phyloP scores from a whole-genome alignment of 257 asterid genomes.

The Echites panduratus region DNA sequence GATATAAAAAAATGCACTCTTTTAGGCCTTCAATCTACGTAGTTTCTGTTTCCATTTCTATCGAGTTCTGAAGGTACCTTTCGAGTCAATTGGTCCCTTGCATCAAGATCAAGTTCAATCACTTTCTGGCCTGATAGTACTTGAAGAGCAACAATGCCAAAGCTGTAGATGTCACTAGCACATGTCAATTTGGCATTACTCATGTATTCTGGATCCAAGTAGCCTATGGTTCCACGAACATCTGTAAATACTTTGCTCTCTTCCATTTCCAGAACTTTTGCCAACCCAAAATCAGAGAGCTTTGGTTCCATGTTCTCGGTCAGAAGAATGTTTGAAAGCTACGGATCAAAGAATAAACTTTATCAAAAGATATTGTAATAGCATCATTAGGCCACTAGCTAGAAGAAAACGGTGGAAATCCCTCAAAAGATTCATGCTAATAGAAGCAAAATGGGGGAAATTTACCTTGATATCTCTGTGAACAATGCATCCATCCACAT shows the following conservation, averaged over 20 bases:
- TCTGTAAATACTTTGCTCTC: slow-evolving; percentile 79
- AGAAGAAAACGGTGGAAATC: too few species aligned
- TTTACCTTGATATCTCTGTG: slow-evolving; percentile 82
- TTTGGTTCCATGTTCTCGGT: slow-evolving; percentile 53
- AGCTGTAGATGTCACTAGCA: slow-evolving; percentile 83
- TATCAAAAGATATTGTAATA: background rate
- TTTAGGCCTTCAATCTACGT: background rate
- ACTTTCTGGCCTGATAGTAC: slow-evolving; percentile 73
- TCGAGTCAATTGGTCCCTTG: slow-evolving; percentile 73
- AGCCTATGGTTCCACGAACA: slow-evolving; percentile 77
- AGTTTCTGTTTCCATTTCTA: background rate
- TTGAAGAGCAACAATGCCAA: slow-evolving; percentile 72
- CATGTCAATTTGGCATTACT: slow-evolving; percentile 76
- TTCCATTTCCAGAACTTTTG: slow-evolving; percentile 65
- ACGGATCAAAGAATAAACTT: slow-evolving; percentile 11
- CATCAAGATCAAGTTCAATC: slow-evolving; percentile 65
- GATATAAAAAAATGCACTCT: background rate
- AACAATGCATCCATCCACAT: slow-evolving; percentile 66
- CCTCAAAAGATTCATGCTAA: background rate
- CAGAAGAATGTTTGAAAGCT: slow-evolving; percentile 81
- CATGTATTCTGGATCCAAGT: slow-evolving; percentile 92
- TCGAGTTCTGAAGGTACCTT: slow-evolving; percentile 36
- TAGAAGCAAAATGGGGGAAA: background rate
- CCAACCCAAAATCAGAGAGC: slow-evolving; percentile 81
- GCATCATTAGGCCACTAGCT: background rate